Evolutionary conservation across 2,329 filamentous ascomycete species (phyloP), one percentile per base, ranked within the genome.

Genomic region (Penicillium sp.): DNA sequence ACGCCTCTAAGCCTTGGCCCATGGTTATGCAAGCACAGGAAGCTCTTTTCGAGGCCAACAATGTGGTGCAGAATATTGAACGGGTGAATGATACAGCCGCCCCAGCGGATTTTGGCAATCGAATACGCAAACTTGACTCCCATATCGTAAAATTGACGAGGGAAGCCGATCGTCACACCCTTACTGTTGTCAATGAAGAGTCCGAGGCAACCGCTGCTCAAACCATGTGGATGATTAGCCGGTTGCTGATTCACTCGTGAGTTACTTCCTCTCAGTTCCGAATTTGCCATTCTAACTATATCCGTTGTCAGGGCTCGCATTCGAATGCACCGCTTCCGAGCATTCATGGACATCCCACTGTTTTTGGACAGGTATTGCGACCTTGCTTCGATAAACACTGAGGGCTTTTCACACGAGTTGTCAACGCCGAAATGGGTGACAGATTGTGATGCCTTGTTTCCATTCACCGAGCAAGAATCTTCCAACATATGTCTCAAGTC

Each of bases 281-380:
- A 39, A 29, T 21, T 3, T 31, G 18, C 22, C 34, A 8, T 22
- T 22, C 4, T 49, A 3, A 48, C 2, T 18, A 14, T 5, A 24
- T 4, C 18, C 18, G 18, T 18, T 18, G 18, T 18, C 6, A 68
- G 65, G 13, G 56, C 64, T 31, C 58, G 64, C 22, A 53, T 58
- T 14, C 61, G 58, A 24, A 48, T 65, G 0, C 64, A 67, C 29
- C 62, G 64, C 0, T 66, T 63, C 54, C 53, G 58, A 10, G 64
- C 65, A 16, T 67, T 67, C 11, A 48, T 59, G 42, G 64, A 66
- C 24, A 50, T 62, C 5, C 65, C 65, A 0, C 27, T 68, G 3
- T 66, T 67, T n/a, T 38, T 66, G 0, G 57, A 64, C 5, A 59
- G 60, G 43, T 58, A 61, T 38, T 66, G 65, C 24, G 62, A 67